A percentile compares a stretch with the other conserved stretches of the same genome.
phyloP scores from a whole-genome alignment of 495 filamentous ascomycete species.

The Penicillium cosmopolitanum region DNA sequence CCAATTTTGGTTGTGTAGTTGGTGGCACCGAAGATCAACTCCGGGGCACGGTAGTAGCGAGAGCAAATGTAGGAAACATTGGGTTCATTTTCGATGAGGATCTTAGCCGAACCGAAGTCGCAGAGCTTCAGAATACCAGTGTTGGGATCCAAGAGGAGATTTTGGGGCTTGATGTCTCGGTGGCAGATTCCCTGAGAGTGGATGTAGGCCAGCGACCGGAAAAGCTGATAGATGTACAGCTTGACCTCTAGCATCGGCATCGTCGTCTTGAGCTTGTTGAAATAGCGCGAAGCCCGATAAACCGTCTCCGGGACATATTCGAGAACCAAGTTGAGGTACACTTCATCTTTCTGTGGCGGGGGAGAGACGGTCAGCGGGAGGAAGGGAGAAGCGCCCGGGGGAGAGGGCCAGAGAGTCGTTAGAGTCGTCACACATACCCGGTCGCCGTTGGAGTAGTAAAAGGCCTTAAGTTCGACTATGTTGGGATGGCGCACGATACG shows the following conservation, averaged over 20 bases:
- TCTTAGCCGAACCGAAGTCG: slow-evolving; percentile 99
- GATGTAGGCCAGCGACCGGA: slow-evolving; percentile 97
- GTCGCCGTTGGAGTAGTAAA: slow-evolving; percentile 99
- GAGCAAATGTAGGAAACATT: slow-evolving; percentile 99
- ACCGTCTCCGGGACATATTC: slow-evolving; percentile 99
- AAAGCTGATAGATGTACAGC: slow-evolving; percentile 99
- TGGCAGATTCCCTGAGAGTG: slow-evolving; percentile 99
- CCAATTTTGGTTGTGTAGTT: slow-evolving; percentile 99
- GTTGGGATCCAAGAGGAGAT: slow-evolving; percentile 87
- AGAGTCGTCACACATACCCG: slow-evolving; percentile 65
- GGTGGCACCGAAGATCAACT: slow-evolving; percentile 97
- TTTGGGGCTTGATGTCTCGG: slow-evolving; percentile 98
- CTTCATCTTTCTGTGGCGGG: slow-evolving; percentile 85
- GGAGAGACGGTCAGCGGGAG: background rate
- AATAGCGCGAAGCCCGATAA: slow-evolving; percentile 97
- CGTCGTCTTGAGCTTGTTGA: slow-evolving; percentile 99
- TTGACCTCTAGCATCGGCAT: slow-evolving; percentile 99
- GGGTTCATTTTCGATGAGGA: slow-evolving; percentile 96
- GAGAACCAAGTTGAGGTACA: slow-evolving; percentile 96
- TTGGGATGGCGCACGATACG: slow-evolving; percentile 98
- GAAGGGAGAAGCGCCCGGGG: slow-evolving; percentile 10
- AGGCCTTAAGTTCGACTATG: slow-evolving; percentile 97
- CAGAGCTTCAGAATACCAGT: slow-evolving; percentile 95
- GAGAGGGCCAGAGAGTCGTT: slow-evolving; percentile 14
- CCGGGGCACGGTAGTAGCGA: slow-evolving; percentile 95